Evolutionary conservation across 495 filamentous ascomycete species (phyloP).

Genomic region (Chaetomium fimeti): DNA sequence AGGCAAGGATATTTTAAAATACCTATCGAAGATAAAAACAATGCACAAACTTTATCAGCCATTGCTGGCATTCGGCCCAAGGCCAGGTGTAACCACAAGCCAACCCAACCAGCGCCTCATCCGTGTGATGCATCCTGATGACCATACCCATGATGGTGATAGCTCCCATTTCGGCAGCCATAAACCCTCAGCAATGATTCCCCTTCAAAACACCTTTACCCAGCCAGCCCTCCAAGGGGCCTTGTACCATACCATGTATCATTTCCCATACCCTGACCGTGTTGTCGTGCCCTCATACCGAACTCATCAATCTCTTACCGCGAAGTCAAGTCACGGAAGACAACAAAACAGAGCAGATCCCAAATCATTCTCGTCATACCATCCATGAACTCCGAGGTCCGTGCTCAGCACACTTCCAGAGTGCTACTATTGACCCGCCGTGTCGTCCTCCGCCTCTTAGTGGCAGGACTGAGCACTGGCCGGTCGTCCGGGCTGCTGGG

Average conservation of each 20-base stretch:
- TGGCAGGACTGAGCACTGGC: constrained; percentile 34
- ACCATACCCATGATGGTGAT: background rate
- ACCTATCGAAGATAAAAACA: background rate
- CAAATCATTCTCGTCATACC: background rate
- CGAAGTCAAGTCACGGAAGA: background rate
- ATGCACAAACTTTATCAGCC: background rate
- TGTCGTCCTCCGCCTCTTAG: constrained; percentile 37
- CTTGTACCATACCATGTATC: constrained; percentile 10
- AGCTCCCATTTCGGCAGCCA: background rate
- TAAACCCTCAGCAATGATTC: background rate
- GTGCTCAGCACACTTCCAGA: constrained; percentile 33
- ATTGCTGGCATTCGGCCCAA: background rate
- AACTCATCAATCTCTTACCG: background rate
- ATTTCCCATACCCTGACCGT: constrained; percentile 9
- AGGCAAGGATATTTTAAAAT: constrained; percentile 7
- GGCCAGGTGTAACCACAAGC: background rate
- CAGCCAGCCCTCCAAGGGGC: constrained; percentile 8
- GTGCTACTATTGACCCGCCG: constrained; percentile 18
- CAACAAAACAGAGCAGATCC: background rate
- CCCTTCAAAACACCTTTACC: constrained; percentile 13
- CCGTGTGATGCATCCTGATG: constrained; percentile 14
- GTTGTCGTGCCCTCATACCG: constrained; percentile 15
- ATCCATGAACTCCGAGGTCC: background rate
- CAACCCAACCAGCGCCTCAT: constrained; percentile 12
- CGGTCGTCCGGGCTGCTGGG: constrained; percentile 30